Percentiles rank a stretch among this genome's conserved stretches.
Conservation (phyloP, 2,329 filamentous ascomycete genomes). For the Claviceps sp. region DNA sequence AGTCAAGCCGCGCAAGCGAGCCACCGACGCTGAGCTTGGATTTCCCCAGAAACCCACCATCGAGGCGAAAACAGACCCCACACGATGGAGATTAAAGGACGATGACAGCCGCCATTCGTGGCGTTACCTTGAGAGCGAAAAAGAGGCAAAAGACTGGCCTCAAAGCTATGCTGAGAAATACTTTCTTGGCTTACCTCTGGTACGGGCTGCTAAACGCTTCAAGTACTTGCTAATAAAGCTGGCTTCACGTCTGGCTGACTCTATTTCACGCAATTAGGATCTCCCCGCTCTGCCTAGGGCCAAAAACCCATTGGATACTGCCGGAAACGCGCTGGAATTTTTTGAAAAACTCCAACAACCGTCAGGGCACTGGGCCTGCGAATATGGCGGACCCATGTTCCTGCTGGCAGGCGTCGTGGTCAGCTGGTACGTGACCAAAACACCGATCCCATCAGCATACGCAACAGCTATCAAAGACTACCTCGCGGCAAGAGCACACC, state of each 20-base stretch:
- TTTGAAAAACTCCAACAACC: constrained; percentile 81
- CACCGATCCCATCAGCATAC: constrained; percentile 66
- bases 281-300: constrained; percentile 60
- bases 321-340: constrained; percentile 72
- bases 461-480: constrained; percentile 88
- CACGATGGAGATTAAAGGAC: constrained; percentile 72
- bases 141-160: constrained; percentile 64
- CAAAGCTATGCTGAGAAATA: constrained; percentile 85
- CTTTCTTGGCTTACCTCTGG: constrained; percentile 65
- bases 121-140: constrained; percentile 73
- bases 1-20: constrained; percentile 29
- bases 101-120: constrained; percentile 81
- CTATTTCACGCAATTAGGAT: constrained; percentile 33
- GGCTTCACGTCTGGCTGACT: background rate
- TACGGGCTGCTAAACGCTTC: constrained; percentile 24
- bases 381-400: constrained; percentile 97
- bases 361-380: constrained; percentile 89
- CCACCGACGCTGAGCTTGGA: constrained; percentile 23
- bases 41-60: constrained; percentile 34
- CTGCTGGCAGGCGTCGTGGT: constrained; percentile 76
- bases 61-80: constrained; percentile 56
- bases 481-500: constrained; percentile 70
- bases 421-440: constrained; percentile 79
- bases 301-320: constrained; percentile 61
- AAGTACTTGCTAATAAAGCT: background rate